Evolutionary conservation across 345 rosid species (phyloP), one percentile per base, ranked within the genome.

Genomic region (Atalantia buxifolia): DNA sequence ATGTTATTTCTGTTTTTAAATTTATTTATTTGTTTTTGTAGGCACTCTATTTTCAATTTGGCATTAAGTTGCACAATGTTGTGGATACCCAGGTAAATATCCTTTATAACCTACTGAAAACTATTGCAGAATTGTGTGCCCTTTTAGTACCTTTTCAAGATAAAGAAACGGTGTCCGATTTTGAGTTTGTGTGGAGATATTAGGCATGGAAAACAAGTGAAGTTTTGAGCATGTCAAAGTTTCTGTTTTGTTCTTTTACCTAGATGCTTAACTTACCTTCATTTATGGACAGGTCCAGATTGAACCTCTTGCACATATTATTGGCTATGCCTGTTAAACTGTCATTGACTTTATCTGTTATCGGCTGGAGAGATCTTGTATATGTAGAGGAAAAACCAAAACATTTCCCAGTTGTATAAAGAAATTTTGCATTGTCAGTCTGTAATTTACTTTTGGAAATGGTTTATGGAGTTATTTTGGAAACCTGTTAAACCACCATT

Each of bases 11-110:
- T 2, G 18, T 74, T 59, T 81, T 63, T 38, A 13, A 56, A 40
- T 72, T 21, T 33, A 19, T 65, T 65, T 33, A 19, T 31, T 77
- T 67, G 48, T 22, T 79, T 83, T 73, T 85, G 74, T 73, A 95
- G 99, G 99, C 99, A 9, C 80, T 95, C 38, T 91, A 90, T 80
- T 95, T 93, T 50, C 99, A 95, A 80, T 95, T 90, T 67, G 99
- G 99, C 83, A 93, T 95, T 80, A 89, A 88, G 83, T 80, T 95
- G 85, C 83, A 91, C 81, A 95, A 90, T 82, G 93, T 93, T 64
- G 86, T 90, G 83, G 99, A 95, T 79, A 93, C 99, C 68, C 99
- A 95, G 92, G 99, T 93, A 61, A 74, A 82, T 57, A 31, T 72
- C 56, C 22, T 53, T 83, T 22, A 55, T 76, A 56, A 77, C 77